phyloP scores from a whole-genome alignment of 257 asterid species.

The Solanum habrochaites region DNA sequence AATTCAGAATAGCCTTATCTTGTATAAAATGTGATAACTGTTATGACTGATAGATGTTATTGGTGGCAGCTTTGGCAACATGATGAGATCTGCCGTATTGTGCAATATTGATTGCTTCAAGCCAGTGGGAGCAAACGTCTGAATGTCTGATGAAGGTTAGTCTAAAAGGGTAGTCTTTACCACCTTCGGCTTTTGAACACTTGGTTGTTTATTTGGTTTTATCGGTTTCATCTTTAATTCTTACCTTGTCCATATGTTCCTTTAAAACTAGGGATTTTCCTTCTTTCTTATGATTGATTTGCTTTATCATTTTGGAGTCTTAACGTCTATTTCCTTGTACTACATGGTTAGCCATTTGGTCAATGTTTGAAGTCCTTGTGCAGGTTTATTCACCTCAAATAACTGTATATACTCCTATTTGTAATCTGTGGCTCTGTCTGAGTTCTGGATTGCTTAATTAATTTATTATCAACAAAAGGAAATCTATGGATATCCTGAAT shows the following conservation, averaged over 20 bases:
- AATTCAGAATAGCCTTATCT: neutral
- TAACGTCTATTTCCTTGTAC: neutral
- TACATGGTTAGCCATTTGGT: neutral
- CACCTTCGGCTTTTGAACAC: neutral
- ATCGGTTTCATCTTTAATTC: neutral
- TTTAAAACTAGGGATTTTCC: neutral
- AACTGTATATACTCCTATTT: neutral
- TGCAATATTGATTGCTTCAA: slow-evolving; percentile 95
- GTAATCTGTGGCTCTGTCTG: neutral
- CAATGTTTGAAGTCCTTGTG: neutral
- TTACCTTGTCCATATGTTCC: neutral
- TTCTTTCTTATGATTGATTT: neutral
- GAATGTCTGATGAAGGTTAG: slow-evolving; percentile 38
- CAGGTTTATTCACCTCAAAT: neutral
- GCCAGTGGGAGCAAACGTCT: slow-evolving; percentile 66
- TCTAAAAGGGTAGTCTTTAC: neutral
- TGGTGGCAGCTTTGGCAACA: slow-evolving; percentile 79
- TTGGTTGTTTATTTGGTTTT: slow-evolving; percentile 1
- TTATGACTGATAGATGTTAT: slow-evolving; percentile 27
- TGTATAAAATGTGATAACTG: slow-evolving; percentile 2
- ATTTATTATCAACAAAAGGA: neutral
- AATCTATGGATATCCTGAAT: neutral
- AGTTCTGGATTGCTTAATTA: neutral
- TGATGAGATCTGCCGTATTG: slow-evolving; percentile 92
- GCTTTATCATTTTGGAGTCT: neutral